A percentile compares a stretch with the other conserved stretches of the same genome.
Conservation (phyloP, 2,329 filamentous ascomycete genomes). For the Arthrobotrys sphaeroides region DNA sequence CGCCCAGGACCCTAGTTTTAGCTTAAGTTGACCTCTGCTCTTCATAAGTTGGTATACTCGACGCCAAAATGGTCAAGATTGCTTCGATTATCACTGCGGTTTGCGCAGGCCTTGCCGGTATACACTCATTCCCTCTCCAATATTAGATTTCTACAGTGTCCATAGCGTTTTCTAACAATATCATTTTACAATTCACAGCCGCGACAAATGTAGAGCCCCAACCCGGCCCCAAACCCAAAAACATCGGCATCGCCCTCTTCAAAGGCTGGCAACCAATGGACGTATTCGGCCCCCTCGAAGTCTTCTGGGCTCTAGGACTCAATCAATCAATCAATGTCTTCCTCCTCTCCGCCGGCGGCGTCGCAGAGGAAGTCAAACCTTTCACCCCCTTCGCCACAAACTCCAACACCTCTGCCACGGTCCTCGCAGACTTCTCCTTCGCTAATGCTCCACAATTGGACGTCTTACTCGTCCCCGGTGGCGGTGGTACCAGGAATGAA, state of each 20-base stretch:
- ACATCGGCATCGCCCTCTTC: constrained; percentile 64
- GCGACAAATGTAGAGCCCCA: constrained; percentile 32
- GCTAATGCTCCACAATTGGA: constrained; percentile 53
- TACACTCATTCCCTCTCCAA: neutral
- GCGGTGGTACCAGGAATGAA: constrained; percentile 39
- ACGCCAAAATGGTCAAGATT: neutral
- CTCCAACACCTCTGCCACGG: constrained; percentile 53
- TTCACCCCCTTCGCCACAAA: constrained; percentile 27
- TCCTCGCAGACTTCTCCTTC: constrained; percentile 56
- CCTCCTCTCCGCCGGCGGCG: constrained; percentile 62
- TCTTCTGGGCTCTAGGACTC: constrained; percentile 63
- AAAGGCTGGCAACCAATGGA: constrained; percentile 64
- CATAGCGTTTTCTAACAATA: too few species aligned
- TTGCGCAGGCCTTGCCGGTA: constrained; percentile 22
- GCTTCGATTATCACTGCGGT: neutral
- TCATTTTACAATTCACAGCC: neutral
- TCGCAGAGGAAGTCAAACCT: constrained; percentile 61
- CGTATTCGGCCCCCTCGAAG: constrained; percentile 65
- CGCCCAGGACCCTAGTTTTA: neutral
- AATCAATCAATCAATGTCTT: constrained; percentile 61
- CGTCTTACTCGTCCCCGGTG: constrained; percentile 53
- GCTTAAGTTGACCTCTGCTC: neutral
- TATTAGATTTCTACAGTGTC: too few species aligned
- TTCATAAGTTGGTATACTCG: neutral
- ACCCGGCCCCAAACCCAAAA: constrained; percentile 48